phyloP scores from a whole-genome alignment of 352 stramenopile genomes.

The Globisporangium megalacanthum region DNA sequence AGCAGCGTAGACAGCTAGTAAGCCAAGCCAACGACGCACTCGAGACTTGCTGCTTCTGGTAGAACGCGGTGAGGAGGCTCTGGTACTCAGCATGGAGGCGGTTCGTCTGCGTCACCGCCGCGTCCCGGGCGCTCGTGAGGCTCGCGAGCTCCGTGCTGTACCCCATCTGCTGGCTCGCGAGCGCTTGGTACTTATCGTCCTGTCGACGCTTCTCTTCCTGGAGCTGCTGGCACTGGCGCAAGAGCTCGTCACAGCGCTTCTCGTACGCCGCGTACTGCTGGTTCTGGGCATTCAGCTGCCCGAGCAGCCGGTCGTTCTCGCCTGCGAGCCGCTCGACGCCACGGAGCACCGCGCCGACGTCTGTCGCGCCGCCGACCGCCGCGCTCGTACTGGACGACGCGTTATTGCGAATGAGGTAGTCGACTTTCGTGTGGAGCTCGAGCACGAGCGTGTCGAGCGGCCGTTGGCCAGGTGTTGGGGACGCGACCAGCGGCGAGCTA shows the following conservation, averaged over 20 bases:
- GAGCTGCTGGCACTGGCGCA: conserved; percentile 52
- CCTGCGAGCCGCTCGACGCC: conserved; percentile 64
- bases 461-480: too few relatives aligned
- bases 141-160: conserved; percentile 45
- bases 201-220: conserved; percentile 58
- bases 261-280: conserved; percentile 70
- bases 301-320: conserved; percentile 70
- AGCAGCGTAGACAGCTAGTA: too few relatives aligned
- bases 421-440: conserved; percentile 69
- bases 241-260: conserved; percentile 58
- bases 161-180: conserved; percentile 47
- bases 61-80: conserved; percentile 62
- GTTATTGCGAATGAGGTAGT: conserved; percentile 72
- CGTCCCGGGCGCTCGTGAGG: conserved; percentile 53
- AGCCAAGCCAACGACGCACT: too few relatives aligned
- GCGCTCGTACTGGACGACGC: conserved; percentile 14
- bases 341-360: conserved; percentile 57
- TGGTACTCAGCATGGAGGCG: conserved; percentile 73
- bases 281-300: conserved; percentile 75
- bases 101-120: conserved; percentile 67
- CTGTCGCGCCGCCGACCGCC: conserved; percentile 27
- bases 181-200: conserved; percentile 59
- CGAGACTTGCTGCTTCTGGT: conserved; percentile 63
- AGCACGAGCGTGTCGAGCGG: conserved; percentile 40
- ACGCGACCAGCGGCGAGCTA: conserved; percentile 12